These are phyloP conservation scores for Gracilaria vermiculophylla DNA, from an alignment of 23 red algal species.

Conservation along the genomic window DNA sequence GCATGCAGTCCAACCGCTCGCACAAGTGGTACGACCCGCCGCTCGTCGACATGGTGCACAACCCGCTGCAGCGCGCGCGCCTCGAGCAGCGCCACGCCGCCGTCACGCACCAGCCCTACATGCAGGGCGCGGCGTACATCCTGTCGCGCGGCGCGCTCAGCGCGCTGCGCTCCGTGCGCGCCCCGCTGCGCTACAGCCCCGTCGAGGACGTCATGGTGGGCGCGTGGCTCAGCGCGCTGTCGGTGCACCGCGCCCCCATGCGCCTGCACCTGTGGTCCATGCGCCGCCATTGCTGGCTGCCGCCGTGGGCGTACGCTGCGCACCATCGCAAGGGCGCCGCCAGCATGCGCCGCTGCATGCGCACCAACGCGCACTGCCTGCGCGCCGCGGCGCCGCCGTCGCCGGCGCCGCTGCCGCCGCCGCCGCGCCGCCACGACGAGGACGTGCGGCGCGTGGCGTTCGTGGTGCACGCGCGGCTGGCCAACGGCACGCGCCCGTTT, in stretches of 20 bases:
- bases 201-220: slow-evolving; percentile 12
- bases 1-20: neutral
- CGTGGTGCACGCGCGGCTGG: neutral
- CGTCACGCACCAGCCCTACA: neutral
- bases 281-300: neutral
- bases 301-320: neutral
- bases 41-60: neutral
- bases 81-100: too few species aligned
- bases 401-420: too few species aligned
- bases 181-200: slow-evolving; percentile 2
- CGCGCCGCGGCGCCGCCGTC: too few species aligned
- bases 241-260: neutral
- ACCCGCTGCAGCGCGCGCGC: neutral
- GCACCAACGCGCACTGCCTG: neutral
- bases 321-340: neutral
- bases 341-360: neutral
- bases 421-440: neutral
- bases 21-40: slow-evolving; percentile 21
- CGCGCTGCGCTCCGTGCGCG: neutral
- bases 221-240: neutral
- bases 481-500: neutral
- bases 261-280: neutral
- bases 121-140: slow-evolving; percentile 12
- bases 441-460: slow-evolving; percentile 1
- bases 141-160: neutral